phyloP scores from a whole-genome alignment of 1,139 yeast species.

The Saccharomyces pastorianus region DNA sequence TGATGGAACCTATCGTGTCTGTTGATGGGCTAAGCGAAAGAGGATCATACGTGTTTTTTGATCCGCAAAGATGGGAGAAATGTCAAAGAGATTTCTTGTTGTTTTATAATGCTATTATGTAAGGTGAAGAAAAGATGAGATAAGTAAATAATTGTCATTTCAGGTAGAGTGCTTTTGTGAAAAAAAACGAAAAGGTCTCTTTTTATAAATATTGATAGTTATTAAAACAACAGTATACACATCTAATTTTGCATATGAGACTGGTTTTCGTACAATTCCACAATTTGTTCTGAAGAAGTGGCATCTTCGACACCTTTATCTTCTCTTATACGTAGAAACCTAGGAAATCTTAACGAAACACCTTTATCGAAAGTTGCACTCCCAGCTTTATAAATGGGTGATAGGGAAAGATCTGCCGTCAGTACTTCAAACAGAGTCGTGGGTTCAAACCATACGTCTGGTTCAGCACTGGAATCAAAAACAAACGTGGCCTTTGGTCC shows the following conservation, averaged over 20 bases:
- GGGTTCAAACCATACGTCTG: constrained; percentile 98
- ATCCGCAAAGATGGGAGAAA: constrained; percentile 93
- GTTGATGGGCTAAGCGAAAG: constrained; percentile 69
- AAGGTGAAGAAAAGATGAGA: constrained; percentile 4
- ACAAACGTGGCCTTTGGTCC: constrained; percentile 65
- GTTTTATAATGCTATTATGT: constrained; percentile 49
- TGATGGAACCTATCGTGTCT: constrained; percentile 82
- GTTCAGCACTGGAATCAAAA: constrained; percentile 64
- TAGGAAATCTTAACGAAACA: constrained; percentile 81
- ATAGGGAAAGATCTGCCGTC: constrained; percentile 86
- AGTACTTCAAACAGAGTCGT: constrained; percentile 78
- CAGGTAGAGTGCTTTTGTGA: neutral
- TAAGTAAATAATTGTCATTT: neutral
- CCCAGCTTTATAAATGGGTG: constrained; percentile 91
- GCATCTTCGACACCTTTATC: constrained; percentile 88
- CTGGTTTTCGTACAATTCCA: constrained; percentile 80
- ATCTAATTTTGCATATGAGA: constrained; percentile 30
- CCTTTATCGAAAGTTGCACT: constrained; percentile 74
- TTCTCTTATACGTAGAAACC: constrained; percentile 77
- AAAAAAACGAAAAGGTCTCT: neutral
- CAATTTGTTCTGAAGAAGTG: constrained; percentile 81
- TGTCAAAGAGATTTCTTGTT: constrained; percentile 76
- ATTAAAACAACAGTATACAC: neutral
- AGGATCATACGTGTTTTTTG: constrained; percentile 93
- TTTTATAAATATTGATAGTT: neutral